Conservation (phyloP, 1,139 yeast genomes). For the Candida smagusa region DNA sequence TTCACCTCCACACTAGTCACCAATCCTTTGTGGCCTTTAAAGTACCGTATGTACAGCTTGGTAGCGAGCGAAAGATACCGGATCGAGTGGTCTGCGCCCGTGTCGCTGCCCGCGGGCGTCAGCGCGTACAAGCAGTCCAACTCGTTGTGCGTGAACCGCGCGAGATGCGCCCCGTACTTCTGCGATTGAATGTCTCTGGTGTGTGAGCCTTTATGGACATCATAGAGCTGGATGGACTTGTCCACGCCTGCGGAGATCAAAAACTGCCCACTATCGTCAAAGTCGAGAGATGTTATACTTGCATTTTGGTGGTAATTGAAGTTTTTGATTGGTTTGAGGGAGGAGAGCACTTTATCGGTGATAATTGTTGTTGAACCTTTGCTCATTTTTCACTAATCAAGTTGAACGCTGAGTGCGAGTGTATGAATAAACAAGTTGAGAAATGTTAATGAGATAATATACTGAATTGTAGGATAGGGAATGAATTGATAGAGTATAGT, state of each 20-base stretch:
- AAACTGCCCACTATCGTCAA: conserved; percentile 81
- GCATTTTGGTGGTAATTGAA: conserved; percentile 56
- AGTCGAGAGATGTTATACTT: conserved; percentile 76
- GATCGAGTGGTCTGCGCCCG: conserved; percentile 57
- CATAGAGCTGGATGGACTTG: conserved; percentile 82
- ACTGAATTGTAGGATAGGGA: no score
- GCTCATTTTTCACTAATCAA: conserved; percentile 4
- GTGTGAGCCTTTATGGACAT: conserved; percentile 67
- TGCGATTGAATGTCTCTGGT: conserved; percentile 70
- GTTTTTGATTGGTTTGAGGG: conserved; percentile 56
- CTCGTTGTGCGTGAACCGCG: conserved; percentile 76
- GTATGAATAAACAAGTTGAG: not conserved
- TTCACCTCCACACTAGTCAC: conserved; percentile 73
- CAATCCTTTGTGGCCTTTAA: conserved; percentile 77
- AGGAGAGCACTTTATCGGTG: conserved; percentile 39
- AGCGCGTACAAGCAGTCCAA: conserved; percentile 80
- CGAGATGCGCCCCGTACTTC: conserved; percentile 89
- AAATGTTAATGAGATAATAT: not conserved
- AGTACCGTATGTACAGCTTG: conserved; percentile 78
- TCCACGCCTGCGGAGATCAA: conserved; percentile 77
- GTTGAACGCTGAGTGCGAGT: not conserved
- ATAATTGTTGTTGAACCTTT: conserved; percentile 26
- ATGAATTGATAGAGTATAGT: no score
- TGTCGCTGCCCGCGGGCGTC: conserved; percentile 40
- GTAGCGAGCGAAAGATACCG: conserved; percentile 75